These are phyloP conservation scores for Solanum dulcamara DNA, from an alignment of 257 asterid genomes.

Conservation along the genomic window DNA sequence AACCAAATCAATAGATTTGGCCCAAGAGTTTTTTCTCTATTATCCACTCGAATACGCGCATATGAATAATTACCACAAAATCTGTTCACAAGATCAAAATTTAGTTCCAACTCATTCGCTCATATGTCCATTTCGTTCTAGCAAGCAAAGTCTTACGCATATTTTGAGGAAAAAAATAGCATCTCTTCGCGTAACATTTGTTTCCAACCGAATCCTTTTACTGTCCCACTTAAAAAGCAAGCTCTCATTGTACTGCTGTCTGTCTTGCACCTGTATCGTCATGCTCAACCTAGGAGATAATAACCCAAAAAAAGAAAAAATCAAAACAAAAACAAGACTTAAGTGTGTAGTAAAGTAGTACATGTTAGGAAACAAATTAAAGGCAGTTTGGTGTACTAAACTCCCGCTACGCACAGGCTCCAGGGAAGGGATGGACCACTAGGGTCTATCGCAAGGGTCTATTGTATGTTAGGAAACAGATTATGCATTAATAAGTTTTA, in stretches of 20 bases:
- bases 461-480: background rate
- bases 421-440: background rate
- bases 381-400: background rate
- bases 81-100: background rate
- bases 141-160: background rate
- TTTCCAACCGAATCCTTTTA: background rate
- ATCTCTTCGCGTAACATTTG: background rate
- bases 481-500: background rate
- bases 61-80: background rate
- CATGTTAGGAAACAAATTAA: background rate
- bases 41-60: background rate
- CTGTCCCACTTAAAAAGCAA: background rate
- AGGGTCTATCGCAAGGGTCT: background rate
- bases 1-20: background rate
- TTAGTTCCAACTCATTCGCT: background rate
- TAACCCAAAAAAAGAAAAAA: background rate
- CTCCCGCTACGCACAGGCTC: background rate
- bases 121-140: background rate
- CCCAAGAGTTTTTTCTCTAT: background rate
- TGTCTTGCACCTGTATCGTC: slow-evolving; percentile 49
- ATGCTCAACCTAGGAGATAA: slow-evolving; percentile 53
- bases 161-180: background rate
- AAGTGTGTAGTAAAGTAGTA: background rate
- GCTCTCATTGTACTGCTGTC: slow-evolving; percentile 27
- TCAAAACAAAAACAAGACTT: background rate